These are phyloP conservation scores for Neoboletus magnificus DNA, from an alignment of 768 basidiomycete species.

Conservation along the genomic window DNA sequence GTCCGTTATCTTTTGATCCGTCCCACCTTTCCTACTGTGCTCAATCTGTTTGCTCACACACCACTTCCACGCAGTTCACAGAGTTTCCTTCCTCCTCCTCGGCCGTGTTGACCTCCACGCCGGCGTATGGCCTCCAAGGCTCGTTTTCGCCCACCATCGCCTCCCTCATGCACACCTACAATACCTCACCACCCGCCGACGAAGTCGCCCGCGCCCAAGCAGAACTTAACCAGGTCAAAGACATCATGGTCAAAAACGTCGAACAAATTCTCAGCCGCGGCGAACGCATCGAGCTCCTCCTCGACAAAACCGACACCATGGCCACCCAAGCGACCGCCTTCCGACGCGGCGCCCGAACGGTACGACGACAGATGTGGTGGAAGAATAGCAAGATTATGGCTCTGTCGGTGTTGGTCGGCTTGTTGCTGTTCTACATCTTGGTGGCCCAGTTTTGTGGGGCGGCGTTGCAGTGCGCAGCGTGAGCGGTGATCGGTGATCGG, in stretches of 20 bases:
- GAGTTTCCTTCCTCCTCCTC: slow-evolving; percentile 65
- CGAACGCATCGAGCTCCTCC: slow-evolving; percentile 91
- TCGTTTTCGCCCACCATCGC: slow-evolving; percentile 68
- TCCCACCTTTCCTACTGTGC: too few species aligned
- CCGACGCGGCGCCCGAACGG: slow-evolving; percentile 80
- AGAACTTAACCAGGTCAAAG: slow-evolving; percentile 87
- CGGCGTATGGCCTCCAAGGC: slow-evolving; percentile 67
- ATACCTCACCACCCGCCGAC: slow-evolving; percentile 83
- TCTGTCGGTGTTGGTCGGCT: slow-evolving; percentile 64
- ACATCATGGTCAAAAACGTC: slow-evolving; percentile 98
- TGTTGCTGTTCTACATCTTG: slow-evolving; percentile 78
- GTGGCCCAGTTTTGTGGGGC: slow-evolving; percentile 89
- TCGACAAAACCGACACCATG: slow-evolving; percentile 97
- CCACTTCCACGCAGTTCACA: slow-evolving; percentile 45
- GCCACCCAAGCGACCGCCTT: slow-evolving; percentile 93
- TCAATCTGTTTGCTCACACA: background rate
- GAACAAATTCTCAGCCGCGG: slow-evolving; percentile 93
- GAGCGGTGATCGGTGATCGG: background rate
- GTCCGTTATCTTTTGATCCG: background rate
- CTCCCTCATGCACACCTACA: slow-evolving; percentile 81
- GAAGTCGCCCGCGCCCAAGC: slow-evolving; percentile 87
- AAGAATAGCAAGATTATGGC: slow-evolving; percentile 68
- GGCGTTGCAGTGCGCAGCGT: slow-evolving; percentile 58
- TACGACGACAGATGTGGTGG: slow-evolving; percentile 89
- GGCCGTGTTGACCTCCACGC: slow-evolving; percentile 41